Conservation (phyloP, 2,329 filamentous ascomycete species). For the Hypoxylon sp. region DNA sequence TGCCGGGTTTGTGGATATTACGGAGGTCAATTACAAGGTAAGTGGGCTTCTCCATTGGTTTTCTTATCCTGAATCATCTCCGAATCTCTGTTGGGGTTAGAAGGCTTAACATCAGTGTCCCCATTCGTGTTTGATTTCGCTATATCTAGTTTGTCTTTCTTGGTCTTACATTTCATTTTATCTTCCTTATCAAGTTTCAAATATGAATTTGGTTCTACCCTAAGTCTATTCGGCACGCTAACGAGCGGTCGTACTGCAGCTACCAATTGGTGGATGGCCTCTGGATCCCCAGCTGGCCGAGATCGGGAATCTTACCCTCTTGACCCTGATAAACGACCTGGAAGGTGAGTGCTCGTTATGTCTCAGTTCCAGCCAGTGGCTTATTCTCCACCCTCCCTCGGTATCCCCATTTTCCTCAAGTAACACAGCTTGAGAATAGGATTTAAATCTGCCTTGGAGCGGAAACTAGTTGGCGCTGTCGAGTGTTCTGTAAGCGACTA, state of each 20-base stretch:
- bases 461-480: no score
- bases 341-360: constrained; percentile 44
- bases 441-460: no score
- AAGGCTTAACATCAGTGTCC: not conserved
- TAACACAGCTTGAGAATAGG: not conserved
- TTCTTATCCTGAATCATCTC: not conserved
- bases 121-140: not conserved
- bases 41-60: constrained; percentile 5
- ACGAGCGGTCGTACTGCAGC: constrained; percentile 20
- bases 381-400: not conserved
- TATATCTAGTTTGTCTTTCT: not conserved
- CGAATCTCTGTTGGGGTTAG: not conserved
- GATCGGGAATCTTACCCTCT: constrained; percentile 48
- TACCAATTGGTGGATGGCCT: constrained; percentile 51
- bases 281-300: constrained; percentile 49
- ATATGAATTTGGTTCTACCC: not conserved
- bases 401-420: not conserved
- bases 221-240: not conserved
- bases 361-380: not conserved
- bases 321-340: constrained; percentile 50
- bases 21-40: constrained; percentile 66
- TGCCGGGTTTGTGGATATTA: constrained; percentile 70
- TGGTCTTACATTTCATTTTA: not conserved
- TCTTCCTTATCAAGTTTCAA: not conserved
- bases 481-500: not conserved